phyloP scores from a whole-genome alignment of 768 basidiomycete species.

The Amanita pallidorosea region DNA sequence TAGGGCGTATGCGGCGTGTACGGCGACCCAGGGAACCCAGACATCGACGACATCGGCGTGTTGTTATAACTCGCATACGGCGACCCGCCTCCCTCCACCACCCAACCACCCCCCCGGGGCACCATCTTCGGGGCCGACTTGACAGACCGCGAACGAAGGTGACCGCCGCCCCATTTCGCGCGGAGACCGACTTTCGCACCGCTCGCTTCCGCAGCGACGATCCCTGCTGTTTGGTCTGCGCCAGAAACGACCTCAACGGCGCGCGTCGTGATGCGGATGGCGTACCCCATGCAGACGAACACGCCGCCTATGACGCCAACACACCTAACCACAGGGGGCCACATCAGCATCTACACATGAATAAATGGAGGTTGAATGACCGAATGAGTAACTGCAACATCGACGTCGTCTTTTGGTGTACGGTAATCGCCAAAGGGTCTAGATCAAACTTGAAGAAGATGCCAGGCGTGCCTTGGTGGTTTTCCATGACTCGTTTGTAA shows the following conservation, averaged over 20 bases:
- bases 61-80: conserved; percentile 23
- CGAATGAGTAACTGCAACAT: conserved; percentile 76
- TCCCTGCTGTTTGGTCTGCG: conserved; percentile 30
- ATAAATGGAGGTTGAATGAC: conserved; percentile 13
- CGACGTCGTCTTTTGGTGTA: conserved; percentile 81
- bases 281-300: conserved; percentile 77
- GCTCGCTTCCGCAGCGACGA: conserved; percentile 58
- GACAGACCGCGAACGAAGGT: conserved; percentile 44
- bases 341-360: neutral
- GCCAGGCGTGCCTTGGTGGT: conserved; percentile 75
- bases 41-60: conserved; percentile 20
- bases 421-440: conserved; percentile 78
- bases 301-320: conserved; percentile 93
- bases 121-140: conserved; percentile 29
- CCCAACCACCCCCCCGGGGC: conserved; percentile 51
- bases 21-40: conserved; percentile 7
- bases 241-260: conserved; percentile 60
- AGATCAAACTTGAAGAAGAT: conserved; percentile 99
- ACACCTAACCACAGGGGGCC: conserved; percentile 26
- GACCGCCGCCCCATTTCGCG: conserved; percentile 58
- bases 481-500: conserved; percentile 66
- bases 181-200: conserved; percentile 44
- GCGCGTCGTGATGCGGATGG: conserved; percentile 52
- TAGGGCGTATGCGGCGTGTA: conserved; percentile 4
- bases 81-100: conserved; percentile 33